Percentiles rank a stretch among this genome's conserved stretches.
phyloP scores from a whole-genome alignment of 345 rosid species.

The Salix exigua region DNA sequence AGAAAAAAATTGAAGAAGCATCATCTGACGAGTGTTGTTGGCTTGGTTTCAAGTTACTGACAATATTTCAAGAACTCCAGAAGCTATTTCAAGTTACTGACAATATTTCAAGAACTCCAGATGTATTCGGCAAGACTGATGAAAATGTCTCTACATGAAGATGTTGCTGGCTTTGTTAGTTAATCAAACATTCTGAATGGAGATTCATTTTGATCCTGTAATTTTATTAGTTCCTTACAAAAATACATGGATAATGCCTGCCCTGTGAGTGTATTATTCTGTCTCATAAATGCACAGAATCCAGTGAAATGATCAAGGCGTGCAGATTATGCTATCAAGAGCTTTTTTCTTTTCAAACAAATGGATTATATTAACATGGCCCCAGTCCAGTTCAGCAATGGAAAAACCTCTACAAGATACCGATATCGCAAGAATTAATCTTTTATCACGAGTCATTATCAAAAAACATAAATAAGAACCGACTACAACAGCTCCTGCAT shows the following conservation, averaged over 20 bases:
- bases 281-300: not conserved
- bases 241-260: not conserved
- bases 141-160: not conserved
- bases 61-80: not conserved
- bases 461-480: not conserved
- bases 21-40: slow-evolving; percentile 30
- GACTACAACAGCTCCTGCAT: not conserved
- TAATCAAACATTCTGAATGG: not conserved
- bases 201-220: not conserved
- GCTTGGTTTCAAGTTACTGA: slow-evolving; percentile 16
- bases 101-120: not conserved
- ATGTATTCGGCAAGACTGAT: not conserved
- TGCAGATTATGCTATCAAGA: not conserved
- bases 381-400: not conserved
- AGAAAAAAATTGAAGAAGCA: slow-evolving; percentile 63
- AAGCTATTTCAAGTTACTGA: not conserved
- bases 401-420: not conserved
- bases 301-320: not conserved
- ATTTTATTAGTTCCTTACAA: not conserved
- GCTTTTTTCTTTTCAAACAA: not conserved
- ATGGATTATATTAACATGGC: not conserved
- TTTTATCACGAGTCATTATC: not conserved
- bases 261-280: not conserved
- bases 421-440: not conserved
- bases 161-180: not conserved